These are phyloP conservation scores for Trichophyton verrucosum DNA, from an alignment of 2,329 filamentous ascomycete genomes.

Conservation along the genomic window DNA sequence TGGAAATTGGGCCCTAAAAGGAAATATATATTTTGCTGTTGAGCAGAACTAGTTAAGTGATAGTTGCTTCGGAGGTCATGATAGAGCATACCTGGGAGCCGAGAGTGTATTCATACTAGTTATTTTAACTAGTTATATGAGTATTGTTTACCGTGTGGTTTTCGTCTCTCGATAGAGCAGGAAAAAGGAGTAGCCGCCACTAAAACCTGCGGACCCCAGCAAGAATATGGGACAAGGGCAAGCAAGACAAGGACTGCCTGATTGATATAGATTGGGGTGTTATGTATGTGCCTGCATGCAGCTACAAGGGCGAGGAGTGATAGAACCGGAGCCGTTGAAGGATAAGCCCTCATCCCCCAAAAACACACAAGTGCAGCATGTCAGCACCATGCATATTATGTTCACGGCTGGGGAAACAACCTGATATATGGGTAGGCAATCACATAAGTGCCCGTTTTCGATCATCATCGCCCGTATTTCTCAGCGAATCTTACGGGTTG, in stretches of 20 bases:
- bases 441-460: neutral
- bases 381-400: neutral
- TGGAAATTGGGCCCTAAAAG: neutral
- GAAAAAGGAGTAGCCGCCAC: neutral
- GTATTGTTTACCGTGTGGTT: neutral
- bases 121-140: neutral
- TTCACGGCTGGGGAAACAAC: neutral
- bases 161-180: neutral
- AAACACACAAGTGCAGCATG: neutral
- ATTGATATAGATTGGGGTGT: slow-evolving; percentile 1
- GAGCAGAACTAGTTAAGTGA: neutral
- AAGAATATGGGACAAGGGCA: neutral
- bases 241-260: neutral
- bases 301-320: neutral
- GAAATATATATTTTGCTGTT: neutral
- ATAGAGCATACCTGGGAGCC: neutral
- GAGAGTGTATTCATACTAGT: neutral
- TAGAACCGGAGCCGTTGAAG: neutral
- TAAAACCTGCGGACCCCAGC: neutral
- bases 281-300: slow-evolving; percentile 1
- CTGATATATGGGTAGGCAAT: neutral
- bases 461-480: slow-evolving; percentile 1
- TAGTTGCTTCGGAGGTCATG: neutral
- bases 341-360: neutral
- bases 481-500: neutral